phyloP scores from a whole-genome alignment of 2,329 filamentous ascomycete species.

The Arthrobotrys conoides region DNA sequence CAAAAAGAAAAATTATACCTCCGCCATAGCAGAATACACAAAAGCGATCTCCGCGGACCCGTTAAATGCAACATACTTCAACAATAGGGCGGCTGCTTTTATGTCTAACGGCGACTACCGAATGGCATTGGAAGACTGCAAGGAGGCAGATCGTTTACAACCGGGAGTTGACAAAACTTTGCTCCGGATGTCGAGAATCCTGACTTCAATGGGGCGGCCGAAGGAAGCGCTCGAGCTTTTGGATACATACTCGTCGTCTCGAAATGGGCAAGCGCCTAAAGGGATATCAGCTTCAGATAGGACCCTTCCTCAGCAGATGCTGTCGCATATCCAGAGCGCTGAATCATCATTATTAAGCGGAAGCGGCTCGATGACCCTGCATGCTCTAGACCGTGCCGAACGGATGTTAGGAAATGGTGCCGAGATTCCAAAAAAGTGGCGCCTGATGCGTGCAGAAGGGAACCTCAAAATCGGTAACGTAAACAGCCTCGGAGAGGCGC shows the following conservation, averaged over 20 bases:
- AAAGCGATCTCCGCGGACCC: slow-evolving; percentile 94
- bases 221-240: slow-evolving; percentile 83
- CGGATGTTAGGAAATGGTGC: slow-evolving; percentile 82
- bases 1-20: slow-evolving; percentile 90
- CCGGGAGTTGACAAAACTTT: slow-evolving; percentile 89
- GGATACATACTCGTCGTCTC: slow-evolving; percentile 11
- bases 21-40: slow-evolving; percentile 92
- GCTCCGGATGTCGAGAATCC: slow-evolving; percentile 87
- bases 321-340: slow-evolving; percentile 83
- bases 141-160: slow-evolving; percentile 84
- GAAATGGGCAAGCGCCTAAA: slow-evolving; percentile 4
- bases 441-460: slow-evolving; percentile 89
- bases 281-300: slow-evolving; percentile 72
- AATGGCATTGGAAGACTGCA: slow-evolving; percentile 95
- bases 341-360: slow-evolving; percentile 81
- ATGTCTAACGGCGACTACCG: slow-evolving; percentile 58
- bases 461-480: slow-evolving; percentile 91
- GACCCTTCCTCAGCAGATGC: slow-evolving; percentile 86
- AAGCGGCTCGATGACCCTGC: slow-evolving; percentile 88
- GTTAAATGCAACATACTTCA: slow-evolving; percentile 87
- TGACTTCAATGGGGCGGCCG: slow-evolving; percentile 87
- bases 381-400: slow-evolving; percentile 91
- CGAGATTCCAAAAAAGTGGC: slow-evolving; percentile 90
- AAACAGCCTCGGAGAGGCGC: slow-evolving; percentile 90
- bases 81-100: slow-evolving; percentile 93